Evolutionary conservation across 225 moss, liverwort and hornwort genomes (phyloP), one percentile per base, ranked within the genome.

Genomic region (Ulota crispa): DNA sequence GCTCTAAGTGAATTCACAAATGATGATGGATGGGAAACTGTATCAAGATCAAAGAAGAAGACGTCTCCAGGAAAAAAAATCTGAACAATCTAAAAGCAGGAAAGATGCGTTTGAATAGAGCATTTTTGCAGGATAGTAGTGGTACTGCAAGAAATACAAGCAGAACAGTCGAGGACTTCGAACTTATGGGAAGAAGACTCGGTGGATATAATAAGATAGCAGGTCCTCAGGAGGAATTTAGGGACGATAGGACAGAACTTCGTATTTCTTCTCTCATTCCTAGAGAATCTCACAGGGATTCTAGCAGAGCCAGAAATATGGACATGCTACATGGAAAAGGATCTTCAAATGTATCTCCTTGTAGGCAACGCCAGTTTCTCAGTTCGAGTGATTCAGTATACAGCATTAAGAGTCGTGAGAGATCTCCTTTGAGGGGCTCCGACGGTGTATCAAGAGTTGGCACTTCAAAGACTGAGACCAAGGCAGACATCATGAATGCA

Each of bases 161-260:
- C 15, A 83, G 15, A 73, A 56, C 45, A 32, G 66, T 79, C 45
- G 72, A 79, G 31, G 83, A 79, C 57, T 83, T 78, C 19, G 78
- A 83, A 45, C 45, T 73, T 37, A 57, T 78, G 39, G 67, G 65
- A 19, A 73, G 72, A 73, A 36, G 45, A 66, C 66, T 79, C 6
- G 15, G 73, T 60, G 53, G 63, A 30, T 41, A 63, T 19, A 73
- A 16, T 36, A 73, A 72, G 78, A 64, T 56, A 55, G 39, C 10
- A 52, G 42, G 36, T n/a, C 59, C 18, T 7, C 12, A 20, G n/a
- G 68, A 76, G 27, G 76, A 68, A 60, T 59, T 68, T 47, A 32
- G 55, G 41, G 65, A 65, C 54, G 18, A 4, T 30, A 28, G 27
- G 43, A 68, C 69, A 68, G 60, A 68, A 59, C 6, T 59, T 60